These are phyloP conservation scores for Umbelopsis ramanniana DNA, from an alignment of 192 early-diverging fungal genomes.

Conservation along the genomic window DNA sequence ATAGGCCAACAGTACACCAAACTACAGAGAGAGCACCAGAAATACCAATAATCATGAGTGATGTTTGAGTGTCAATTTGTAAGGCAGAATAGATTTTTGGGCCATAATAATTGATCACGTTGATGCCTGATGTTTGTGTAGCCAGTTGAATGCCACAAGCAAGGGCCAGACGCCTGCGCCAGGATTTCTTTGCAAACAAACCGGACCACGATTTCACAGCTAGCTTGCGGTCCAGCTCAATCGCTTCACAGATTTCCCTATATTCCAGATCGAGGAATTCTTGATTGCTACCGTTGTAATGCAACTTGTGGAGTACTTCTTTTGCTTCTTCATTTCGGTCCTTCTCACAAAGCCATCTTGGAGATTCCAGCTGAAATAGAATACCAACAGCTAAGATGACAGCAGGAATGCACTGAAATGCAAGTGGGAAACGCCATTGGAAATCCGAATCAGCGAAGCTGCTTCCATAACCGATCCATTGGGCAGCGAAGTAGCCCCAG, in stretches of 20 bases:
- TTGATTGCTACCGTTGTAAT: conserved; percentile 46
- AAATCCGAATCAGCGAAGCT: conserved; percentile 30
- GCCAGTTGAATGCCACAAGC: conserved; percentile 59
- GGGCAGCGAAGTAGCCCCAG: conserved; percentile 50
- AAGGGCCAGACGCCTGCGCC: conserved; percentile 50
- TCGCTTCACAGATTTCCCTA: conserved; percentile 56
- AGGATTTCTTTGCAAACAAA: conserved; percentile 44
- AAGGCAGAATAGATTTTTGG: conserved; percentile 43
- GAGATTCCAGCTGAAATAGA: conserved; percentile 73
- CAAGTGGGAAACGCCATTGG: conserved; percentile 72
- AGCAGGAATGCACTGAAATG: conserved; percentile 72
- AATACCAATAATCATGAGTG: conserved; percentile 21
- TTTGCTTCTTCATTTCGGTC: conserved; percentile 61
- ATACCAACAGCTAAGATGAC: conserved; percentile 60
- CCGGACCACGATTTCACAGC: conserved; percentile 49
- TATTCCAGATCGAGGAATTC: conserved; percentile 47
- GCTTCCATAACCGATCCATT: conserved; percentile 48
- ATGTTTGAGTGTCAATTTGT: conserved; percentile 17
- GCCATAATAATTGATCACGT: conserved; percentile 71
- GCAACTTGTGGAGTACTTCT: conserved; percentile 54
- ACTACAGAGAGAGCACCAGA: conserved; percentile 17
- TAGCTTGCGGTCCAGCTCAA: conserved; percentile 49
- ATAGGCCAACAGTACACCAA: conserved; percentile 12
- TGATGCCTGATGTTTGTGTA: conserved; percentile 72
- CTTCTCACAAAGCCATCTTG: conserved; percentile 68